Evolutionary conservation across 805 yeast species (phyloP).

Genomic region (Hanseniaspora hatyaiensis): DNA sequence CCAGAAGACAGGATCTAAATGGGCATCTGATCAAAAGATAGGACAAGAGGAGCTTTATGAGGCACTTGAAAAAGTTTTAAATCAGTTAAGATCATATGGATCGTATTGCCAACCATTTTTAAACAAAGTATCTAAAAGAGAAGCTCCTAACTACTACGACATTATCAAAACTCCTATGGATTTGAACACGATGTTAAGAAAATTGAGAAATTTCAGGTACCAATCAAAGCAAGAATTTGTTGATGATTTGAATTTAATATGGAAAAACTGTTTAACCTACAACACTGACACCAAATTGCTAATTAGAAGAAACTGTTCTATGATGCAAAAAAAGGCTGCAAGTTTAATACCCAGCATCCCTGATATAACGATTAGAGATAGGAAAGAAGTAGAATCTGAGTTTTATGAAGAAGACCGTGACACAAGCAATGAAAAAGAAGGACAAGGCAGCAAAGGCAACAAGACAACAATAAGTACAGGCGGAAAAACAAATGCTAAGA

Average conservation of each 20-base stretch:
- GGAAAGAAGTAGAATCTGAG: conserved; percentile 32
- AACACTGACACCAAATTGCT: conserved; percentile 93
- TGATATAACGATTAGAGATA: conserved; percentile 63
- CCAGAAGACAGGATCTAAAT: conserved; percentile 85
- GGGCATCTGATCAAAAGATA: conserved; percentile 90
- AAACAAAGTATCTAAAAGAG: conserved; percentile 92
- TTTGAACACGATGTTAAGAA: conserved; percentile 83
- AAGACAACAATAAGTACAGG: conserved; percentile 14
- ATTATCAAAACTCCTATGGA: conserved; percentile 94
- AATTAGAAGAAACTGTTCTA: conserved; percentile 79
- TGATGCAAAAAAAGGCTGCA: conserved; percentile 85
- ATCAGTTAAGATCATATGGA: conserved; percentile 80
- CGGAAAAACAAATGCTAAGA: conserved; percentile 2
- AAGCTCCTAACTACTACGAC: conserved; percentile 91
- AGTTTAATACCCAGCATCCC: conserved; percentile 76
- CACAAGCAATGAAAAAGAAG: conserved; percentile 22
- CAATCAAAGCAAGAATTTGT: conserved; percentile 78
- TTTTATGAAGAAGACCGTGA: conserved; percentile 20
- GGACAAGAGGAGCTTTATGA: conserved; percentile 98
- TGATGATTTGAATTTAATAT: conserved; percentile 87
- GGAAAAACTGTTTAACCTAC: conserved; percentile 87
- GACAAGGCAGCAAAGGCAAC: conserved; percentile 31
- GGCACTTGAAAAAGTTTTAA: conserved; percentile 89
- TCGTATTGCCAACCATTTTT: conserved; percentile 94
- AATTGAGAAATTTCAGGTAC: conserved; percentile 71